phyloP scores from a whole-genome alignment of 164 flowering plant genomes.

The Piper longum region DNA sequence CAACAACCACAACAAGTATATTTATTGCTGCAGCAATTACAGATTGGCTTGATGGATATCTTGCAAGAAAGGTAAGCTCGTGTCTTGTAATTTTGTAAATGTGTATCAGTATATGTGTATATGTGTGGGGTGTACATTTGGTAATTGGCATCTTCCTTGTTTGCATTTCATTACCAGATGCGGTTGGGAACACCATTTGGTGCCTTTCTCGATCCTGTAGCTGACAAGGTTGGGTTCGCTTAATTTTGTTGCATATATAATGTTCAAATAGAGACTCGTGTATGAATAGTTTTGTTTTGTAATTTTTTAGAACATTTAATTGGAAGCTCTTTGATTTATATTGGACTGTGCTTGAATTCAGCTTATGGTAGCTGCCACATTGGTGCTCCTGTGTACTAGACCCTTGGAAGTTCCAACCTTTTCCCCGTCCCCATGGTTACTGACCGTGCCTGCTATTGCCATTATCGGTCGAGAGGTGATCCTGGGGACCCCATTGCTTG shows the following conservation, averaged over 20 bases:
- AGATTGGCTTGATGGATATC: slow-evolving; percentile 98
- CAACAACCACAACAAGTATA: slow-evolving; percentile 68
- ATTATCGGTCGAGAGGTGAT: slow-evolving; percentile 96
- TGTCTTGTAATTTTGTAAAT: neutral
- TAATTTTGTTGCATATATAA: neutral
- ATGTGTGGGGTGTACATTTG: too few species aligned
- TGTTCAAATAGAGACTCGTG: neutral
- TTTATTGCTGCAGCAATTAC: slow-evolving; percentile 86
- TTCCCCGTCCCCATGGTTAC: slow-evolving; percentile 67
- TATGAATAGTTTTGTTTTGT: neutral
- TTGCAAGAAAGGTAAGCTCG: slow-evolving; percentile 78
- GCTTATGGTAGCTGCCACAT: slow-evolving; percentile 99
- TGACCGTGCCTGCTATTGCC: slow-evolving; percentile 75
- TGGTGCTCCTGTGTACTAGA: slow-evolving; percentile 71
- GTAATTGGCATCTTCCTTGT: slow-evolving; percentile 1
- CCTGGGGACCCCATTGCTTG: neutral
- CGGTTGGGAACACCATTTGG: slow-evolving; percentile 72
- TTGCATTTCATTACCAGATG: slow-evolving; percentile 47
- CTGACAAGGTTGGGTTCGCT: slow-evolving; percentile 62
- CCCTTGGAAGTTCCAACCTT: slow-evolving; percentile 42
- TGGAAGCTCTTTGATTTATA: neutral
- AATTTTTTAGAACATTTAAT: neutral
- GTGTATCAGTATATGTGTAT: too few species aligned
- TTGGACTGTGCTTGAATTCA: slow-evolving; percentile 24
- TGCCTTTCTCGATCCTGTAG: slow-evolving; percentile 98